Base-by-base conservation (phyloP, 371 early-diverging fungal species). In the Actinomucor elegans region DNA sequence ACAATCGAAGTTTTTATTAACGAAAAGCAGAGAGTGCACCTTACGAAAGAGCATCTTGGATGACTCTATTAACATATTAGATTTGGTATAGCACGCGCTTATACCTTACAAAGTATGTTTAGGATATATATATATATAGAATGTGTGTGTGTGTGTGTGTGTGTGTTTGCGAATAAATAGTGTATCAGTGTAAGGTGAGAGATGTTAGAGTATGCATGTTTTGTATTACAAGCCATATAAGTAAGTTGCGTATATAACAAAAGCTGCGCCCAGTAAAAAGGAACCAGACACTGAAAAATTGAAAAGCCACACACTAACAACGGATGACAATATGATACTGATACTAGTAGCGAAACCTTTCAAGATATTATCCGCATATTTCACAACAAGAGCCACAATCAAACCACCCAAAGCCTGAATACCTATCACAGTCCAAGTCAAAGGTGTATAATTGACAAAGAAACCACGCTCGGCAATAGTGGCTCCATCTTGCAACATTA, bases 311-410 rank as follows among this genome's bases (percentile, higher is more conserved):
- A 89, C 80, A 43, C 87, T 85, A 5, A 82, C 70, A 36, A 87
- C 64, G 46, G 86, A 81, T 28, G 91, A 91, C 38, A 96, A 70
- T 28, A 96, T 86, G 43, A 96, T 95, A 36, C 94, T 91, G 31
- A 95, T 83, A 45, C 91, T 90, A 11, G 96, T 95, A 8, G 96
- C 94, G 67, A 90, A 90, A 2, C 94, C 94, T 65, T 96, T 96
- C 46, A 96, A 74, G 52, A 96, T 96, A 59, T 94, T 96, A 64
- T 96, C 96, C 0, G 96, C 95, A 67, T 93, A 92, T 73, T 91
- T 90, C 36, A 96, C 94, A 4, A 96, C 96, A 3, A 96, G 61
- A 0, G 93, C 94, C 0, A 95, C 96, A 45, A 96, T 83, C 12
- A 96, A 69, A 1, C 96, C 96, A 26, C 96, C 96, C 3, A 84